A percentile compares a stretch with the other conserved stretches of the same genome.
These are phyloP conservation scores for Tolypocladium tundrense DNA, from an alignment of 2,329 filamentous ascomycete genomes.

Conservation along the genomic window DNA sequence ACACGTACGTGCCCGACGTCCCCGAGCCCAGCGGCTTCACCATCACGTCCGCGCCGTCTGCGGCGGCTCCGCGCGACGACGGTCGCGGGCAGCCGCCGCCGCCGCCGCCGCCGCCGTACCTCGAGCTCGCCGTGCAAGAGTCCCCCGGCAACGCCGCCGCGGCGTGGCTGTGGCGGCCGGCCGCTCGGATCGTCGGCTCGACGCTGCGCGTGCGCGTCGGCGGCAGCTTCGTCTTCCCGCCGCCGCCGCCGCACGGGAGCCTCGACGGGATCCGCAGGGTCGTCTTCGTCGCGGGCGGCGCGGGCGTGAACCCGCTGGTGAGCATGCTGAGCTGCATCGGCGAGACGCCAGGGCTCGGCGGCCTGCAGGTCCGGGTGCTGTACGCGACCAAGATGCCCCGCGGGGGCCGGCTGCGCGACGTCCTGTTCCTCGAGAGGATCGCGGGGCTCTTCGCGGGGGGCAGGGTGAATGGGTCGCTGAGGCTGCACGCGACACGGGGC, in stretches of 20 bases:
- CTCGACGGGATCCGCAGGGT: slow-evolving; percentile 43
- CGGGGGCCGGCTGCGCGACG: slow-evolving; percentile 14
- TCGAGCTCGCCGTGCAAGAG: slow-evolving; percentile 71
- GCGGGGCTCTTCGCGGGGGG: slow-evolving; percentile 26
- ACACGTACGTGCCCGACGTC: slow-evolving; percentile 63
- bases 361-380: slow-evolving; percentile 44
- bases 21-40: slow-evolving; percentile 75
- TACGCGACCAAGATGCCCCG: slow-evolving; percentile 43
- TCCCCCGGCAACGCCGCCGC: slow-evolving; percentile 63
- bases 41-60: slow-evolving; percentile 64
- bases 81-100: slow-evolving; percentile 7
- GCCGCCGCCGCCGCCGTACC: slow-evolving; percentile 30
- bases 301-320: slow-evolving; percentile 73
- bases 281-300: slow-evolving; percentile 70
- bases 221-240: slow-evolving; percentile 74
- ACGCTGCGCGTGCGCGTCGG: slow-evolving; percentile 62
- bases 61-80: slow-evolving; percentile 22
- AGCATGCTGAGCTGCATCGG: slow-evolving; percentile 59
- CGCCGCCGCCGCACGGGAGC: slow-evolving; percentile 43
- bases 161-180: slow-evolving; percentile 61
- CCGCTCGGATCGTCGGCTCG: slow-evolving; percentile 43
- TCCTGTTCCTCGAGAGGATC: slow-evolving; percentile 44
- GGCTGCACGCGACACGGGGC: slow-evolving; percentile 35
- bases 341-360: slow-evolving; percentile 8
- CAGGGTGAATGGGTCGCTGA: slow-evolving; percentile 28